Conservation (phyloP, 495 filamentous ascomycete species). For the Amphirosellinia nigrospora region DNA sequence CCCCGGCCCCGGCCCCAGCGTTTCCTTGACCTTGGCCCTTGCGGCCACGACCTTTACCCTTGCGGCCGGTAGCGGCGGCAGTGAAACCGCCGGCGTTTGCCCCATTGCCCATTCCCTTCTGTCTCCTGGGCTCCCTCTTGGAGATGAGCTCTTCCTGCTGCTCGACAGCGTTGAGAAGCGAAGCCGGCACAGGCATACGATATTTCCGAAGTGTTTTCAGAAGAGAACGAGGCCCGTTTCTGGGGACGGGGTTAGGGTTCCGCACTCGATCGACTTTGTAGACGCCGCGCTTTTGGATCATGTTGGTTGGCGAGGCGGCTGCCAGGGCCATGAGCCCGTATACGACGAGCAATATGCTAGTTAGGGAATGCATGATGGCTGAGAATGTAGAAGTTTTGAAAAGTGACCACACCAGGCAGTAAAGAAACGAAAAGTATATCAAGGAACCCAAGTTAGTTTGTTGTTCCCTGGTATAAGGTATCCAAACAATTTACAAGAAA, state of each 20-base stretch:
- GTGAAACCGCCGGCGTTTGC: neutral
- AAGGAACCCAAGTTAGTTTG: neutral
- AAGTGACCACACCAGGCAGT: constrained; percentile 19
- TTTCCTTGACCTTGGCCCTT: constrained; percentile 30
- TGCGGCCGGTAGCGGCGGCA: constrained; percentile 7
- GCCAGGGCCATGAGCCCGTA: constrained; percentile 45
- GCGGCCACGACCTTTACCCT: constrained; percentile 8
- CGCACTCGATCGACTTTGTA: constrained; percentile 67
- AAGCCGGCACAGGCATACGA: constrained; percentile 55
- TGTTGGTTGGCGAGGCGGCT: constrained; percentile 45
- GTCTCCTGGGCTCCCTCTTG: constrained; percentile 31
- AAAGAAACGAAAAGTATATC: neutral
- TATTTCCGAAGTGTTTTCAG: constrained; percentile 70
- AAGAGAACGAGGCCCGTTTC: constrained; percentile 62
- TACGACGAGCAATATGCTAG: constrained; percentile 41
- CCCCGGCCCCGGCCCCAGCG: neutral
- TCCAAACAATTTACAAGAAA: constrained; percentile 18
- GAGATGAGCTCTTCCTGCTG: constrained; percentile 39
- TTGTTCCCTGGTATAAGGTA: neutral
- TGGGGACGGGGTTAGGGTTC: constrained; percentile 57
- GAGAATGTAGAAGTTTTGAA: constrained; percentile 4
- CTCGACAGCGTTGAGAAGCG: constrained; percentile 46
- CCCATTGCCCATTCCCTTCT: constrained; percentile 28
- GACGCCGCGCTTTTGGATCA: constrained; percentile 48
- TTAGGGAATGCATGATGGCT: constrained; percentile 44